Evolutionary conservation across 352 stramenopile genomes (phyloP).

Genomic region (Phytophthora syringae): DNA sequence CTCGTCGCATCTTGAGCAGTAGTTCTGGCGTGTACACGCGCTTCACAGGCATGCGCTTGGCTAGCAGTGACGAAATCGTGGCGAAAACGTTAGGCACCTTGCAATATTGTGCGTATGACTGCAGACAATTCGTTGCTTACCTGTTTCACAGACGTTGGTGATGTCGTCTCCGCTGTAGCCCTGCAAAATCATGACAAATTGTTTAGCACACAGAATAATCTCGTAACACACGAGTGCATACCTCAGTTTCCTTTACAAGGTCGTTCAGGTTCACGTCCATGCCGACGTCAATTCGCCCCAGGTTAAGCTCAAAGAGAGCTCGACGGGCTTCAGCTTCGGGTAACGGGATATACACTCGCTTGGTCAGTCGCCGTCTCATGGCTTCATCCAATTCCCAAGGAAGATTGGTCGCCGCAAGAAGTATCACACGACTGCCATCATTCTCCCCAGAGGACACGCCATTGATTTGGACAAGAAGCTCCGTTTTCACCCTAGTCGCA

Average conservation of each 20-base stretch:
- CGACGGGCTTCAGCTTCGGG: conserved; percentile 59
- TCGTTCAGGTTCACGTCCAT: conserved; percentile 81
- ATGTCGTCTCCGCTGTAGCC: conserved; percentile 70
- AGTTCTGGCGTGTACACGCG: conserved; percentile 76
- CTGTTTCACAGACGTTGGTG: conserved; percentile 63
- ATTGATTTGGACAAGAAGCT: conserved; percentile 98
- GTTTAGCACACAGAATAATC: neutral
- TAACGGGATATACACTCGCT: conserved; percentile 92
- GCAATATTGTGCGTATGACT: neutral
- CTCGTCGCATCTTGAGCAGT: conserved; percentile 57
- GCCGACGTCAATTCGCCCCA: conserved; percentile 78
- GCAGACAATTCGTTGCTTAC: conserved; percentile 3
- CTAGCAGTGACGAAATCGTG: conserved; percentile 25
- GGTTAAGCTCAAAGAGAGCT: conserved; percentile 81
- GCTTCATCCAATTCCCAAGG: conserved; percentile 98
- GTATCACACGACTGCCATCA: conserved; percentile 77
- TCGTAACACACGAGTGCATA: conserved; percentile 17
- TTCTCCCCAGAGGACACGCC: conserved; percentile 80
- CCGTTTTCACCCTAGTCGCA: conserved; percentile 93
- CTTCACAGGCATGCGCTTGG: conserved; percentile 86
- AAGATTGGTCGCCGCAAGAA: conserved; percentile 96
- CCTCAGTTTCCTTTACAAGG: conserved; percentile 73
- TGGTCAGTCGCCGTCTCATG: conserved; percentile 95
- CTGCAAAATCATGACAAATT: conserved; percentile 18
- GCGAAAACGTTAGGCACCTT: neutral